Evolutionary conservation across 1,284 basidiomycete genomes (phyloP).

Genomic region (Cryptococcus jaspeensis): DNA sequence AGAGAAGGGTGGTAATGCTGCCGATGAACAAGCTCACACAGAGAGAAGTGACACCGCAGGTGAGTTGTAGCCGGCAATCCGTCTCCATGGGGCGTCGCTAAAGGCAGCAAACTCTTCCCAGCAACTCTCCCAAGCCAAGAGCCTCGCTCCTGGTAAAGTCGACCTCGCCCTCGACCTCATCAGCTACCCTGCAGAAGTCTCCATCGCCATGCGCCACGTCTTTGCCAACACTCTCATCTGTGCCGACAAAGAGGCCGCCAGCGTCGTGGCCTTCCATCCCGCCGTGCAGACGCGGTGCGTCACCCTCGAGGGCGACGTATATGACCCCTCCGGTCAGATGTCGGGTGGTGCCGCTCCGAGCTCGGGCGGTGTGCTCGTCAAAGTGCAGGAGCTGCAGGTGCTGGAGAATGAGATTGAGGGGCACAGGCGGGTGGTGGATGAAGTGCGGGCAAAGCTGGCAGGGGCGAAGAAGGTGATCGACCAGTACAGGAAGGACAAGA

Average conservation of each 20-base stretch:
- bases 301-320: slow-evolving; percentile 92
- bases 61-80: neutral
- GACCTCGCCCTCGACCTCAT: slow-evolving; percentile 83
- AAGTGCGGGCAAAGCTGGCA: slow-evolving; percentile 63
- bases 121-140: slow-evolving; percentile 74
- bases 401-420: slow-evolving; percentile 62
- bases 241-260: slow-evolving; percentile 83
- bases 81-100: neutral
- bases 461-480: slow-evolving; percentile 62
- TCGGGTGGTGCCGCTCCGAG: slow-evolving; percentile 86
- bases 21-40: slow-evolving; percentile 80
- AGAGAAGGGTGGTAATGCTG: slow-evolving; percentile 89
- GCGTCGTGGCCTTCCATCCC: slow-evolving; percentile 81
- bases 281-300: slow-evolving; percentile 76
- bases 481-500: slow-evolving; percentile 64
- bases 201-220: slow-evolving; percentile 87
- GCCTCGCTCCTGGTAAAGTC: slow-evolving; percentile 78
- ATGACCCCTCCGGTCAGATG: slow-evolving; percentile 92
- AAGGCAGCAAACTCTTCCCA: slow-evolving; percentile 37
- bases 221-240: slow-evolving; percentile 94
- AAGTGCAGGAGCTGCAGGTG: slow-evolving; percentile 76
- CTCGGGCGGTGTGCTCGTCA: slow-evolving; percentile 72
- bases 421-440: slow-evolving; percentile 58
- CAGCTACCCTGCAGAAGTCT: slow-evolving; percentile 79
- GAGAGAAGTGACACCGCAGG: no score